Conservation (phyloP, 305 asterid species). For the Fraxinus angustifolia region DNA sequence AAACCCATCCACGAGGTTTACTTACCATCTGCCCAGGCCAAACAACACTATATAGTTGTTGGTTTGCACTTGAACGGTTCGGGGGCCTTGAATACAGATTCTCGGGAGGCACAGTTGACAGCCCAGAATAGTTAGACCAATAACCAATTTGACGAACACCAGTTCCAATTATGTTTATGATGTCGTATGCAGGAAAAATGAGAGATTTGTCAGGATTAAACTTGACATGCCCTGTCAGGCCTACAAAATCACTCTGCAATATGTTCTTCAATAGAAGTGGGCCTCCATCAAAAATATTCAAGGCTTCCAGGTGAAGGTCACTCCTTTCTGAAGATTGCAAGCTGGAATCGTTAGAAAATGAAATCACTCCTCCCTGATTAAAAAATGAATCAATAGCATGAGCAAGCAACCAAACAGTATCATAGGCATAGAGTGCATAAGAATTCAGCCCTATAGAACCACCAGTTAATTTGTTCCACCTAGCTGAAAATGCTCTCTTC, state of each 20-base stretch:
- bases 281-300: constrained; percentile 47
- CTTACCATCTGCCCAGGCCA: constrained; percentile 53
- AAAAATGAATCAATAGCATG: constrained; percentile 48
- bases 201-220: constrained; percentile 40
- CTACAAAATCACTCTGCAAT: constrained; percentile 34
- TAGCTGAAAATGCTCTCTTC: constrained; percentile 35
- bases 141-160: constrained; percentile 46
- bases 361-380: constrained; percentile 40
- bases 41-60: constrained; percentile 38
- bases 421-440: constrained; percentile 55
- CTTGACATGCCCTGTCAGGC: constrained; percentile 48
- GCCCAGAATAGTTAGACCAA: constrained; percentile 52
- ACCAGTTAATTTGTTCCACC: constrained; percentile 33
- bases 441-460: constrained; percentile 42
- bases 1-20: constrained; percentile 65
- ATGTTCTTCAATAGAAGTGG: constrained; percentile 37
- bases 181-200: constrained; percentile 44
- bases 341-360: constrained; percentile 43
- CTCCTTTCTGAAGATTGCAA: constrained; percentile 25
- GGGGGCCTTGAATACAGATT: constrained; percentile 28
- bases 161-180: constrained; percentile 47
- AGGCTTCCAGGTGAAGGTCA: constrained; percentile 33
- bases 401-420: constrained; percentile 53
- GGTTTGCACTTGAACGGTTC: constrained; percentile 39
- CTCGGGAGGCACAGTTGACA: constrained; percentile 46